These are phyloP conservation scores for Crithidia brevicula DNA, from an alignment of 208 protist genomes.

Conservation along the genomic window DNA sequence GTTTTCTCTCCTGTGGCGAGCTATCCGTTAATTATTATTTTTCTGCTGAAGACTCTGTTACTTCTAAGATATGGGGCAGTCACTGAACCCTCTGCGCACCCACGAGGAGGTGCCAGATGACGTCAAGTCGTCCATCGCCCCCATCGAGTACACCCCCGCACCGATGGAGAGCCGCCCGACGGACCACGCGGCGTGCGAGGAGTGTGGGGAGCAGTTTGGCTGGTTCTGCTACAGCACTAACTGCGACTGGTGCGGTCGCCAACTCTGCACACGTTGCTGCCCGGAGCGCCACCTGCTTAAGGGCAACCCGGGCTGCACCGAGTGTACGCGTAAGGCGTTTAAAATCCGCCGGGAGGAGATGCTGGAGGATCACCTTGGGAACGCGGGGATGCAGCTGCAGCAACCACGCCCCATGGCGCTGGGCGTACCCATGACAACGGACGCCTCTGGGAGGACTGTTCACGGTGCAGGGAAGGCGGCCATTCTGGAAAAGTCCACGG, in stretches of 20 bases:
- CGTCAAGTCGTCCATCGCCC: conserved; percentile 67
- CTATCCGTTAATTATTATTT: too few species aligned
- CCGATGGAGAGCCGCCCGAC: conserved; percentile 33
- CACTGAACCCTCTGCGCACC: conserved; percentile 53
- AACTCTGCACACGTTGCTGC: conserved; percentile 80
- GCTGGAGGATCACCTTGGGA: conserved; percentile 28
- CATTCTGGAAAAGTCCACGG: neutral
- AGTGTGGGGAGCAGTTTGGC: conserved; percentile 66
- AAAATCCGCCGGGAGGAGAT: conserved; percentile 27
- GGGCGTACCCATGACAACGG: conserved; percentile 2
- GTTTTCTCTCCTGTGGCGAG: too few species aligned
- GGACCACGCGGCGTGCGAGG: conserved; percentile 52
- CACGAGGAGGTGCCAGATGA: conserved; percentile 73
- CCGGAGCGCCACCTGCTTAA: conserved; percentile 65
- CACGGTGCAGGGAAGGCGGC: neutral
- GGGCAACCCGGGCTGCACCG: conserved; percentile 69
- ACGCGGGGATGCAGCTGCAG: conserved; percentile 13
- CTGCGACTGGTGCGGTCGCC: conserved; percentile 82
- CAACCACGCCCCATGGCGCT: neutral
- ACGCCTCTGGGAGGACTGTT: neutral
- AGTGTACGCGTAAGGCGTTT: conserved; percentile 68
- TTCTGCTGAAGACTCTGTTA: conserved; percentile 10
- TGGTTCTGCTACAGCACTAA: conserved; percentile 75
- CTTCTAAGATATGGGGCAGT: conserved; percentile 71
- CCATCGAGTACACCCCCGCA: conserved; percentile 67